Evolutionary conservation across 768 basidiomycete genomes (phyloP).

Genomic region (Sporobolomyces pararoseus): DNA sequence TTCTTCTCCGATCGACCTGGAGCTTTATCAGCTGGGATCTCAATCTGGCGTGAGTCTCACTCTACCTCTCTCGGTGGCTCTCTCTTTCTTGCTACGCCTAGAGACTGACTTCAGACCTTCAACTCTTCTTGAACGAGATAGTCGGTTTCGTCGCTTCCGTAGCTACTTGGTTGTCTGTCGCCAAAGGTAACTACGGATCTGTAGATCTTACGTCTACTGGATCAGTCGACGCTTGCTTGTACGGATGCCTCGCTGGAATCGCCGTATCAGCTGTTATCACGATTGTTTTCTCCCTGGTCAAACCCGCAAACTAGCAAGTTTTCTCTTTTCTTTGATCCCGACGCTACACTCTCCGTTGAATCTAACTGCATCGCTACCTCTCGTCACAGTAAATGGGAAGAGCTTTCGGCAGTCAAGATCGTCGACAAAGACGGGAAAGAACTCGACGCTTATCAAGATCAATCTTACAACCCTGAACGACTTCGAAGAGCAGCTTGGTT

Average conservation of each 20-base stretch:
- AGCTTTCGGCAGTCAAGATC: conserved; percentile 8
- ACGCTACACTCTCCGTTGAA: no score
- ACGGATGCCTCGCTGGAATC: conserved; percentile 18
- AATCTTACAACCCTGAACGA: conserved; percentile 11
- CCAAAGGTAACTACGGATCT: neutral
- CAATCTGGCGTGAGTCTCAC: conserved; percentile 12
- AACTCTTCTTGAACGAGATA: neutral
- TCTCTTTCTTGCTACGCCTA: no score
- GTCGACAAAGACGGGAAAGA: conserved; percentile 1
- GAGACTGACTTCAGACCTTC: neutral
- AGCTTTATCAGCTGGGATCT: conserved; percentile 9
- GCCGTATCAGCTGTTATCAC: conserved; percentile 2
- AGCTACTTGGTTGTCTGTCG: conserved; percentile 22
- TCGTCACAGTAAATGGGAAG: conserved; percentile 4
- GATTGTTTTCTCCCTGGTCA: neutral
- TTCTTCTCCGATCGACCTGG: conserved; percentile 29
- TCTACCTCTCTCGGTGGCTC: no score
- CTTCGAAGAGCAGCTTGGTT: conserved; percentile 11
- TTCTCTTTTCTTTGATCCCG: no score
- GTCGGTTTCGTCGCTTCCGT: conserved; percentile 14
- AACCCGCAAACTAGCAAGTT: conserved; percentile 14
- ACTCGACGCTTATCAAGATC: neutral
- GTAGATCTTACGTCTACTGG: conserved; percentile 1
- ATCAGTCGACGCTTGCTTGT: conserved; percentile 19
- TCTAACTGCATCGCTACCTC: no score